phyloP scores from a whole-genome alignment of 768 basidiomycete species.

The Tricholoma furcatifolium region DNA sequence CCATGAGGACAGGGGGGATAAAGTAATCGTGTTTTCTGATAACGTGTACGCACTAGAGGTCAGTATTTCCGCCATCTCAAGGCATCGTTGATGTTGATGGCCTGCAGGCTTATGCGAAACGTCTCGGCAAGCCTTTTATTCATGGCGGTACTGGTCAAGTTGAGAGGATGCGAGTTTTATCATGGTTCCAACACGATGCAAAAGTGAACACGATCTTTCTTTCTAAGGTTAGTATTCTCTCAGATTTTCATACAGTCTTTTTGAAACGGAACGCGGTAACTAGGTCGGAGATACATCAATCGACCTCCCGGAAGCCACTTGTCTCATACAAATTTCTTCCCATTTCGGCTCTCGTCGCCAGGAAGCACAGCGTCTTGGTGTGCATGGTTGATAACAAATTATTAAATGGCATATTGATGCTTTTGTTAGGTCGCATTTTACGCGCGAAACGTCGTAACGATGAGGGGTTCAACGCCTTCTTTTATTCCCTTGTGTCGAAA shows the following conservation, averaged over 20 bases:
- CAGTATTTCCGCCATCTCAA: constrained; percentile 18
- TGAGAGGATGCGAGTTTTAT: constrained; percentile 93
- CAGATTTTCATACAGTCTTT: not conserved
- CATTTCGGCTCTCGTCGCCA: constrained; percentile 98
- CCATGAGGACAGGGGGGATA: constrained; percentile 96
- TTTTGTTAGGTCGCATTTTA: constrained; percentile 77
- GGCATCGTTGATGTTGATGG: constrained; percentile 2
- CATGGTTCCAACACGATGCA: constrained; percentile 94
- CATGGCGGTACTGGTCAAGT: constrained; percentile 94
- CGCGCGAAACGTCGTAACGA: constrained; percentile 98
- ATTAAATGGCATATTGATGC: constrained; percentile 7
- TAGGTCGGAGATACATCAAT: constrained; percentile 98
- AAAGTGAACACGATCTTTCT: constrained; percentile 97
- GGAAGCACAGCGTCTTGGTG: constrained; percentile 94
- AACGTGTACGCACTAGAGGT: constrained; percentile 98
- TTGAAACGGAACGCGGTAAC: not conserved
- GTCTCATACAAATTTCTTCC: constrained; percentile 98
- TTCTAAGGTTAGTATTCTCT: constrained; percentile 68
- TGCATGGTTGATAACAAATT: constrained; percentile 18
- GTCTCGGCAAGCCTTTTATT: constrained; percentile 91
- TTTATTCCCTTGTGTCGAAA: constrained; percentile 98
- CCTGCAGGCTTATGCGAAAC: constrained; percentile 85
- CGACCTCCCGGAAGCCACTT: constrained; percentile 97
- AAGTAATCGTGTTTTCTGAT: constrained; percentile 99
- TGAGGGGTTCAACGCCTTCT: constrained; percentile 99